Conservation (phyloP, 164 flowering plant species). For the Kingdonia uniflora region DNA sequence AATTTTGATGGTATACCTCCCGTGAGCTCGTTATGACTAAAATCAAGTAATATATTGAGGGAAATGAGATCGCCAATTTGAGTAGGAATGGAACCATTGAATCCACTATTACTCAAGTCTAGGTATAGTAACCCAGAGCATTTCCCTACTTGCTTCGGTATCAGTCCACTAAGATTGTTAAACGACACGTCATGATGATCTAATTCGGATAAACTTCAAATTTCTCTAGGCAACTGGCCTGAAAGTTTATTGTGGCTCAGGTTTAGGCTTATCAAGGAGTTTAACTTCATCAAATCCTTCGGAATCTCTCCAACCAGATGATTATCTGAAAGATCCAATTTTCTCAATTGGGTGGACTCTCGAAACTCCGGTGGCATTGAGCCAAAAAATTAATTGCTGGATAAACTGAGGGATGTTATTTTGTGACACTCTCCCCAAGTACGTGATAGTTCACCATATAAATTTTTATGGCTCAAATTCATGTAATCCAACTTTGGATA, state of each 20-base stretch:
- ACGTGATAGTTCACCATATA: neutral
- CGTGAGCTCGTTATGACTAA: neutral
- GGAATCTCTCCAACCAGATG: conserved; percentile 3
- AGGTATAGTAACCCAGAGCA: neutral
- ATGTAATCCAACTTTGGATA: neutral
- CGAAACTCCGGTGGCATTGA: neutral
- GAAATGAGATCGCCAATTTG: neutral
- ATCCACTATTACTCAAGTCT: neutral
- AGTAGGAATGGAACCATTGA: neutral
- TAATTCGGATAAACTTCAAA: neutral
- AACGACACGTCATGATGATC: neutral
- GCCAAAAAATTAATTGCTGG: neutral
- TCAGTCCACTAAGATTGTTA: neutral
- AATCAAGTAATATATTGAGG: too few species aligned
- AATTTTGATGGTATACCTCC: neutral
- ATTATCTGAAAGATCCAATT: neutral
- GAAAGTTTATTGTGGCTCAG: neutral
- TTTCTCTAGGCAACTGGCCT: neutral
- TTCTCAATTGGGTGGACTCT: neutral
- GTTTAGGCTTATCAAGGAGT: neutral
- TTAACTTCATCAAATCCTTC: neutral
- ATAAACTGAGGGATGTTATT: neutral
- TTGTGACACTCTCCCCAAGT: neutral
- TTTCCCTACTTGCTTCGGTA: neutral
- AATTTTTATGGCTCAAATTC: neutral